Conservation (phyloP, 257 asterid genomes). For the Capsicum pubescens region DNA sequence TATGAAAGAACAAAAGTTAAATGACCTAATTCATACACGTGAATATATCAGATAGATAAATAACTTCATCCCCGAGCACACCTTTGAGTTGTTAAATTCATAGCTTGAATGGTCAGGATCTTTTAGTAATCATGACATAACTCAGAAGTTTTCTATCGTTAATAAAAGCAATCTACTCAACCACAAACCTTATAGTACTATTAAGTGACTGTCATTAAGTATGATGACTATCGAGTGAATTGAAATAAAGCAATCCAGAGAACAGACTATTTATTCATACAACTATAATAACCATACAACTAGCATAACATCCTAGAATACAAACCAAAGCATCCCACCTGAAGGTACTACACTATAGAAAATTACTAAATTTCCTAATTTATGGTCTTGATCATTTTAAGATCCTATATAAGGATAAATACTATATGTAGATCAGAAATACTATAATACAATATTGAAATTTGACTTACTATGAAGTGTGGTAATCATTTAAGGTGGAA, state of each 20-base stretch:
- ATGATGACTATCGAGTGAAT: not conserved
- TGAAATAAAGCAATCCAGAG: constrained; percentile 6
- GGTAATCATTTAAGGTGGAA: too few relatives aligned
- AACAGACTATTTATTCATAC: not conserved
- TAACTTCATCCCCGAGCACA: not conserved
- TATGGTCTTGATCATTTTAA: too few relatives aligned
- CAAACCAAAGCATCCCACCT: not conserved
- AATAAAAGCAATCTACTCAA: not conserved
- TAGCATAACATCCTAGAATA: not conserved
- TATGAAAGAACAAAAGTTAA: too few relatives aligned
- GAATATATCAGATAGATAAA: not conserved
- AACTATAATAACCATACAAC: not conserved
- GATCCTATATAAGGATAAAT: too few relatives aligned
- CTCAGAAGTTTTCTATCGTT: not conserved
- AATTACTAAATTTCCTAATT: not conserved
- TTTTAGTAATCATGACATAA: not conserved
- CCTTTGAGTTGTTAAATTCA: not conserved
- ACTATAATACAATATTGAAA: too few relatives aligned
- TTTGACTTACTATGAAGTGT: too few relatives aligned
- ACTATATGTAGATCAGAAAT: too few relatives aligned
- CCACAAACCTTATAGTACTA: not conserved
- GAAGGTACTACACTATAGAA: not conserved
- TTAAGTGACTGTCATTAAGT: not conserved
- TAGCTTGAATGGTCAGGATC: not conserved
- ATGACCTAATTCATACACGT: not conserved